Evolutionary conservation across 2,329 filamentous ascomycete species (phyloP), one percentile per base, ranked within the genome.

Genomic region (Triangularia verruculosa): DNA sequence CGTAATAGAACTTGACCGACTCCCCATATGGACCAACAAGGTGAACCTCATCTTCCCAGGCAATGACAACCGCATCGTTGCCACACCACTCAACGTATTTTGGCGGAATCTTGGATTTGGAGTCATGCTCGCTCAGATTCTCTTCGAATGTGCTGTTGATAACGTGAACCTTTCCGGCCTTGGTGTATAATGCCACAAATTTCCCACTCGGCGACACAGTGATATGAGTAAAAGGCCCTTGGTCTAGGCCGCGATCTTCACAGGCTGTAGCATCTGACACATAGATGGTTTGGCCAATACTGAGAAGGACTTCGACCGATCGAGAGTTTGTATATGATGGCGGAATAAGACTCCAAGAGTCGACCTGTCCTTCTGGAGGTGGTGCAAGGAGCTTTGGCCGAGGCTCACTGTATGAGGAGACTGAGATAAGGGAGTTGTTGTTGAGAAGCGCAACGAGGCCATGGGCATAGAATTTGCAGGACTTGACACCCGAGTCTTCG

Each of bases 1-100:
- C 93, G 75, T 98, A 98, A 70, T 93, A 94, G 75, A 93, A 95
- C 66, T 86, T 88, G 51, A 79, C 87, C 4, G 90, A 88, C 9
- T 90, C 86, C 52, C 92, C 92, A 39, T 89, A 90, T 0, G 93
- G 92, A 0, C 94, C 95, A 65, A 99, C 90, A 27, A 99, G 83
- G 73, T 97, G 95, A 3, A 99, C 89, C 75, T 99, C 95, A 73
- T 99, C 95, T 73, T 98, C 95, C 95, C 95, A 99, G 0, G 93
- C 93, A 70, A 99, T 87, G 27, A 97, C 86, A 3, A 95, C 90
- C 13, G 93, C 92, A 76, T 98, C 94, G 71, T 95, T 94, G 4
- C 95, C 95, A 75, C 95, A 99, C 95, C 95, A 99, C 71, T 95
- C 89, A 66, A 99, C 84, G 67, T 95, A 92, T 70, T 92, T 90